phyloP scores from a whole-genome alignment of 352 stramenopile species.

The Phytophthora sojae region DNA sequence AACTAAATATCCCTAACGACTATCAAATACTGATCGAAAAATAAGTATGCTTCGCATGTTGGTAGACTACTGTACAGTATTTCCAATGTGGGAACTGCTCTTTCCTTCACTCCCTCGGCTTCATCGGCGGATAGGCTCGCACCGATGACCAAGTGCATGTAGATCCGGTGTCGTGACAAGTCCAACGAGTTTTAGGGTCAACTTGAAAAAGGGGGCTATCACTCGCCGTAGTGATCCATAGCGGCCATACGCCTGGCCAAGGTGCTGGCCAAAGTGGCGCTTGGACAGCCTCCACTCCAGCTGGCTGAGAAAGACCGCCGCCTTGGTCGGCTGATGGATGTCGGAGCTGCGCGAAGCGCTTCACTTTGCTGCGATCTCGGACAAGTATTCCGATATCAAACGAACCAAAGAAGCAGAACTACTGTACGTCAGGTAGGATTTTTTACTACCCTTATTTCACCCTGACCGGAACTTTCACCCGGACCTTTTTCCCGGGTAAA shows the following conservation, averaged over 20 bases:
- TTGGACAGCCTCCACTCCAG: slow-evolving; percentile 25
- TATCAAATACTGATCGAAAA: no score
- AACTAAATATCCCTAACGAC: no score
- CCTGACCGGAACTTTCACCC: no score
- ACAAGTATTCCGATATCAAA: neutral
- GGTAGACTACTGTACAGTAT: no score
- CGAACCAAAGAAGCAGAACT: no score
- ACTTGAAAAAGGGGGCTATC: slow-evolving; percentile 15
- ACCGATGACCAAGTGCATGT: neutral
- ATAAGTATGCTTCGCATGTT: no score
- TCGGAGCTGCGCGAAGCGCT: neutral
- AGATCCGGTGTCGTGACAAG: slow-evolving; percentile 34
- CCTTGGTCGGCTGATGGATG: slow-evolving; percentile 21
- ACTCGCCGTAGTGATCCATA: slow-evolving; percentile 18
- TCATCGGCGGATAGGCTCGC: slow-evolving; percentile 10
- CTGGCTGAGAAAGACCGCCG: slow-evolving; percentile 34
- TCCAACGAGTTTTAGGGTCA: slow-evolving; percentile 19
- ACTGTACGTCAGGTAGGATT: no score
- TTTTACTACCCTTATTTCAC: no score
- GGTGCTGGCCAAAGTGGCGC: slow-evolving; percentile 2
- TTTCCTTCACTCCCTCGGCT: neutral
- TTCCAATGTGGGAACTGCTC: neutral
- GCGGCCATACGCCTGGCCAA: neutral
- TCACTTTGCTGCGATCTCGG: neutral
- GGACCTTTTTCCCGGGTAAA: no score